Percentiles rank a stretch among this genome's conserved stretches.
Evolutionary conservation across 2,329 filamentous ascomycete genomes (phyloP).

Genomic region (Aureobasidium lini): DNA sequence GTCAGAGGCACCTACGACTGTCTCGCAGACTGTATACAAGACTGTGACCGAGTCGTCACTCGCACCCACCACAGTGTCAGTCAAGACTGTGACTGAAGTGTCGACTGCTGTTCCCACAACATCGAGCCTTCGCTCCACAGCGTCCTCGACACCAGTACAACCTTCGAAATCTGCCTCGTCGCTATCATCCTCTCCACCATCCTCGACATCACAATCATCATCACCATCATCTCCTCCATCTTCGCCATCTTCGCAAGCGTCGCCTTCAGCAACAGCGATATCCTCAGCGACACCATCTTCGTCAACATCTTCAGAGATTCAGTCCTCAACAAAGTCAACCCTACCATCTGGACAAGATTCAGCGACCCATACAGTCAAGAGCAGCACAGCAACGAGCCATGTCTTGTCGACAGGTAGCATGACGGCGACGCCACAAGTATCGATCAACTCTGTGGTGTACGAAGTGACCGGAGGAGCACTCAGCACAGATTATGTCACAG

Average conservation of each 20-base stretch:
- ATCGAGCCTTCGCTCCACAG: background rate
- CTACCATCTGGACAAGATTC: background rate
- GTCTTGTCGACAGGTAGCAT: background rate
- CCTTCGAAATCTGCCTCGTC: conserved; percentile 11
- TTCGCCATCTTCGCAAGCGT: background rate
- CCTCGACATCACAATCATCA: background rate
- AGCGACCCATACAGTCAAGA: background rate
- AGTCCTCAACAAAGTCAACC: background rate
- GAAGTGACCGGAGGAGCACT: conserved; percentile 7
- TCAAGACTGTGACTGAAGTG: conserved; percentile 10
- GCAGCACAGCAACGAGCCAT: background rate
- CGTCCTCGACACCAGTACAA: conserved; percentile 7
- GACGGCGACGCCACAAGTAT: background rate
- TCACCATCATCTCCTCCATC: background rate
- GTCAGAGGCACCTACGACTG: conserved; percentile 13
- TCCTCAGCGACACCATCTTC: background rate
- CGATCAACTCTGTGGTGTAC: conserved; percentile 4
- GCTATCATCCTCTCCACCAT: conserved; percentile 7
- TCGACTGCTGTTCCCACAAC: conserved; percentile 8
- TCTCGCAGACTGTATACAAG: conserved; percentile 5
- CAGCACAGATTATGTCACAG: conserved; percentile 1
- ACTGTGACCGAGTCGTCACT: conserved; percentile 12
- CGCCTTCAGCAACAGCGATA: background rate
- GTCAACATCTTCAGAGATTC: background rate
- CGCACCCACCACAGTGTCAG: background rate